A percentile compares a stretch with the other conserved stretches of the same genome.
phyloP scores from a whole-genome alignment of 495 filamentous ascomycete species.

The Durotheca rogersii region DNA sequence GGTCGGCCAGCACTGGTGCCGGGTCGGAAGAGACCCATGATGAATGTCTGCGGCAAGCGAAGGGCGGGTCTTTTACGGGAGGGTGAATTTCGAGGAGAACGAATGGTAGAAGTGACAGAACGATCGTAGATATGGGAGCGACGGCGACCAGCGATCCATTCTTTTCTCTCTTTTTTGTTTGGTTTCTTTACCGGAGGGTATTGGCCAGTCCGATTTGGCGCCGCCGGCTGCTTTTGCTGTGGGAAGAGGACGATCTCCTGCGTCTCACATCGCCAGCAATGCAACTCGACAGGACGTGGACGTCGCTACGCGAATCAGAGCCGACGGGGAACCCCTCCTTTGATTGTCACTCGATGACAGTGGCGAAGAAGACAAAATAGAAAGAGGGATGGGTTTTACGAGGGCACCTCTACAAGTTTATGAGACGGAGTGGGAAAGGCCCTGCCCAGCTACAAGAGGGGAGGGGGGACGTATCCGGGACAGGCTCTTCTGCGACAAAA shows the following conservation, averaged over 20 bases:
- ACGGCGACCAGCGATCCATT: conserved; percentile 30
- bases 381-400: conserved; percentile 23
- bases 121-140: conserved; percentile 19
- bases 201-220: conserved; percentile 7
- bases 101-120: conserved; percentile 23
- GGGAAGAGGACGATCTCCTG: conserved; percentile 19
- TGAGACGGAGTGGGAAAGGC: conserved; percentile 14
- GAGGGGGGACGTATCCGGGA: too few species aligned
- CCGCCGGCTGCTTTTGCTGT: conserved; percentile 14
- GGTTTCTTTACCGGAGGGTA: conserved; percentile 8
- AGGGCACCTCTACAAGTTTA: conserved; percentile 22
- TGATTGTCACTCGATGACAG: conserved; percentile 20
- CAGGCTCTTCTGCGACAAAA: too few species aligned
- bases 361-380: conserved; percentile 21
- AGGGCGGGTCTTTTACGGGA: conserved; percentile 12
- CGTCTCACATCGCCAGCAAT: conserved; percentile 39
- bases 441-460: too few species aligned
- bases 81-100: conserved; percentile 14
- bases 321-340: conserved; percentile 9
- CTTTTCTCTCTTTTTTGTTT: too few species aligned
- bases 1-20: conserved; percentile 40
- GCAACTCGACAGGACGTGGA: conserved; percentile 28
- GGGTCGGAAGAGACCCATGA: conserved; percentile 42
- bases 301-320: conserved; percentile 30
- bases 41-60: conserved; percentile 2